Evolutionary conservation across 352 stramenopile species (phyloP), one percentile per base, ranked within the genome.

Genomic region (Porosira glacialis): DNA sequence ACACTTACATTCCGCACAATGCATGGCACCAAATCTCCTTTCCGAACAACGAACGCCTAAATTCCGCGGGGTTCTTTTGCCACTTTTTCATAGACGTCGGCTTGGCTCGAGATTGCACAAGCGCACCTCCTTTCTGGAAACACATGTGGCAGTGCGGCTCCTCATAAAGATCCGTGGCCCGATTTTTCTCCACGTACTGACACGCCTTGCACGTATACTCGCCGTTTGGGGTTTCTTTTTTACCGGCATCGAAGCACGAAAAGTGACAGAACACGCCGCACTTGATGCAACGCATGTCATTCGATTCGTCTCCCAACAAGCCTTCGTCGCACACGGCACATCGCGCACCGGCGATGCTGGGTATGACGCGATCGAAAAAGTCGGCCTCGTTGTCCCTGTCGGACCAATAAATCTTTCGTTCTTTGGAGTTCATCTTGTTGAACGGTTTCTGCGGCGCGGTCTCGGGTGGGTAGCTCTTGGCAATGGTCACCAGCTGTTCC

Each of bases 391-490:
- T 87, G 13, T 86, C 66, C 41, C 33, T 57, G 39, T 88, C 63
- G 21, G 28, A 39, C 41, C 79, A 76, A 36, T 77, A 80, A 15
- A 72, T 45, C 39, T 58, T 65, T 31, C 82, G 70, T 60, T 91
- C 80, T 39, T 71, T 63, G 6, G 59, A 70, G 48, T 39, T 84
- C 62, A 85, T 66, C 28, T 82, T 88, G 33, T 75, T 81, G 58
- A 89, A 91, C 39, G 64, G 48, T 44, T 85, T 87, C 0, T 55
- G 67, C 15, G 83, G 83, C 36, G 70, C 63, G 7, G 85, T 77
- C 63, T 90, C 84, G 3, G 75, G 65, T 36, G 85, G 85, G 33
- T 89, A 87, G 31, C 75, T 68, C 55, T 89, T 80, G 4, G 85
- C 80, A 15, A 80, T 50, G 15, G 66, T 26, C 41, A 81, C 71